A percentile compares a stretch with the other conserved stretches of the same genome.
Conservation (phyloP, 345 rosid species). For the Cardamine resedifolia region DNA sequence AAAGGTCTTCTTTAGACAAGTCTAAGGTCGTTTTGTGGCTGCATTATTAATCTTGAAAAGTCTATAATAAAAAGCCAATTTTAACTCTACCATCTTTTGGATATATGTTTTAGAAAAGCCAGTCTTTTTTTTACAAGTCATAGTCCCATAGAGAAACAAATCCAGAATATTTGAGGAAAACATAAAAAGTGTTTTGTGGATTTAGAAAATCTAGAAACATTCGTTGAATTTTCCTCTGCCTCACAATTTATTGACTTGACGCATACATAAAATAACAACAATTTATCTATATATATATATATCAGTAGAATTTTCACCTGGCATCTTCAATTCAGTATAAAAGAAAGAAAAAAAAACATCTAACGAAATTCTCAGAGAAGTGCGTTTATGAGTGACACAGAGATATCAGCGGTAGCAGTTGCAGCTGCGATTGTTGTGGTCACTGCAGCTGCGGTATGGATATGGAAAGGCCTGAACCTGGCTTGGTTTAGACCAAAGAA, state of each 20-base stretch:
- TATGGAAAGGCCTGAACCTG: constrained; percentile 28
- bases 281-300: not conserved
- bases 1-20: constrained; percentile 7
- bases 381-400: constrained; percentile 21
- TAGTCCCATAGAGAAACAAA: not conserved
- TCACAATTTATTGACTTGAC: not conserved
- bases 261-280: not conserved
- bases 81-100: constrained; percentile 15
- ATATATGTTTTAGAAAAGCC: constrained; percentile 16
- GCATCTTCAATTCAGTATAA: not conserved
- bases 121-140: not conserved
- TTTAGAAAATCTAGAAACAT: not conserved
- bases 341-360: not conserved
- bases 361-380: not conserved
- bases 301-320: not conserved
- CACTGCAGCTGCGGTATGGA: constrained; percentile 14
- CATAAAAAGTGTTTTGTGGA: not conserved
- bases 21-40: constrained; percentile 11
- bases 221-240: constrained; percentile 12
- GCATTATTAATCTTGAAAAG: constrained; percentile 24
- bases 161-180: not conserved
- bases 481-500: constrained; percentile 39
- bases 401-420: constrained; percentile 18
- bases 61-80: constrained; percentile 28
- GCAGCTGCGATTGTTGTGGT: constrained; percentile 19